Evolutionary conservation across 2,329 filamentous ascomycete genomes (phyloP).

Genomic region (Aspergillus floridensis): DNA sequence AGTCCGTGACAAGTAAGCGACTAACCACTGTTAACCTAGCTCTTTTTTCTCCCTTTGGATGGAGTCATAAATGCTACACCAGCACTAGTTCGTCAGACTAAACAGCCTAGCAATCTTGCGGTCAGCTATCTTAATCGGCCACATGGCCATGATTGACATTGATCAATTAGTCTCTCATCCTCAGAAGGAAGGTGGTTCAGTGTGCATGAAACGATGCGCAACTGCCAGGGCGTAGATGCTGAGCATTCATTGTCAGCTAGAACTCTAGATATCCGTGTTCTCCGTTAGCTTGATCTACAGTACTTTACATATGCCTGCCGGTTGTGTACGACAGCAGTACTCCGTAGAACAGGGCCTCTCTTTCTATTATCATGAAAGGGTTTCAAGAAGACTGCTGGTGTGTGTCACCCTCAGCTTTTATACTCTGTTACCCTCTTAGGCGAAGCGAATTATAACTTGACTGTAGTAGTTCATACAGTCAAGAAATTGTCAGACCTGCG

Average conservation of each 20-base stretch:
- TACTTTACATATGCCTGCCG: not conserved
- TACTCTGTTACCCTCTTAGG: not conserved
- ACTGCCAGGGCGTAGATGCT: not conserved
- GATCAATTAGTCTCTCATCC: conserved; percentile 6
- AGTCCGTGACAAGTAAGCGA: not conserved
- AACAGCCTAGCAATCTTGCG: conserved; percentile 1
- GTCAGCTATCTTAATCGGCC: not conserved
- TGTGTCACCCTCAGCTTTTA: not conserved
- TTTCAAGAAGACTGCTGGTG: not conserved
- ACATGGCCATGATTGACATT: conserved; percentile 2
- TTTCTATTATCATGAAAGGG: not conserved
- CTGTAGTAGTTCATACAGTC: not conserved
- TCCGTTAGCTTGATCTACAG: not conserved
- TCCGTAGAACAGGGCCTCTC: not conserved
- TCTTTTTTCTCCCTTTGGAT: not conserved
- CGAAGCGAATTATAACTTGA: not conserved
- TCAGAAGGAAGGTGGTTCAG: not conserved
- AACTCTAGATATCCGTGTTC: not conserved
- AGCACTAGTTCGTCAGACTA: not conserved
- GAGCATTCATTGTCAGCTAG: not conserved
- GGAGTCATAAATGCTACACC: not conserved
- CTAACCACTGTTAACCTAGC: not conserved
- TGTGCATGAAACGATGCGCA: not conserved
- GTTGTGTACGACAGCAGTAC: not conserved
- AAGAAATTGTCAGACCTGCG: not conserved